Percentiles rank a stretch among this genome's conserved stretches.
These are phyloP conservation scores for Anastatica hierochuntica DNA, from an alignment of 345 rosid species.

Conservation along the genomic window DNA sequence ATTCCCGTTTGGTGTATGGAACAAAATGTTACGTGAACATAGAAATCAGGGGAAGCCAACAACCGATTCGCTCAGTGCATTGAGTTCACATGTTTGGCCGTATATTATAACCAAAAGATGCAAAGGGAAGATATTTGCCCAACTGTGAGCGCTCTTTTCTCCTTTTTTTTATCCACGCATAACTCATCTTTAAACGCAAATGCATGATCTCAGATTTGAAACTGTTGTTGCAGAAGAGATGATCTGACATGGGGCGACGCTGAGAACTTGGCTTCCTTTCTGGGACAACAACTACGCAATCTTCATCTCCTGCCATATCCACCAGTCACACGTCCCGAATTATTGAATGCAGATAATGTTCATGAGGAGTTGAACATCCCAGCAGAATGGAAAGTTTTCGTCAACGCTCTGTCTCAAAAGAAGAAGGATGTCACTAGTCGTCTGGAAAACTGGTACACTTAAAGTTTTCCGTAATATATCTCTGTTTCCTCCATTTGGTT, in stretches of 20 bases:
- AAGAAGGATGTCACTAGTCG: conserved; percentile 44
- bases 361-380: conserved; percentile 34
- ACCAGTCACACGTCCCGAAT: conserved; percentile 29
- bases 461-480: too few relatives aligned
- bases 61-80: conserved; percentile 25
- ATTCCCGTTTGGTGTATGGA: conserved; percentile 76
- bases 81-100: conserved; percentile 59
- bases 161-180: too few relatives aligned
- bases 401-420: conserved; percentile 37
- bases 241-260: conserved; percentile 43
- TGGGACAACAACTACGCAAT: conserved; percentile 70
- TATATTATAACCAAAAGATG: conserved; percentile 76
- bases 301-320: conserved; percentile 75
- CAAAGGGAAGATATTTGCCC: conserved; percentile 80
- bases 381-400: conserved; percentile 58
- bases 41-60: conserved; percentile 38
- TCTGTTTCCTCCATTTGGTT: too few relatives aligned
- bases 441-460: conserved; percentile 52
- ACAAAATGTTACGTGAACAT: conserved; percentile 51
- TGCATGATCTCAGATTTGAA: conserved; percentile 6
- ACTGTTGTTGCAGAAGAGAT: conserved; percentile 84
- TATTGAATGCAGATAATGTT: conserved; percentile 28
- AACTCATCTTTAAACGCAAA: neutral
- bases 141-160: conserved; percentile 47
- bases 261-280: conserved; percentile 54